Percentiles rank a stretch among this genome's conserved stretches.
Conservation (phyloP, 2,329 filamentous ascomycete species). For the Basipetospora sp. region DNA sequence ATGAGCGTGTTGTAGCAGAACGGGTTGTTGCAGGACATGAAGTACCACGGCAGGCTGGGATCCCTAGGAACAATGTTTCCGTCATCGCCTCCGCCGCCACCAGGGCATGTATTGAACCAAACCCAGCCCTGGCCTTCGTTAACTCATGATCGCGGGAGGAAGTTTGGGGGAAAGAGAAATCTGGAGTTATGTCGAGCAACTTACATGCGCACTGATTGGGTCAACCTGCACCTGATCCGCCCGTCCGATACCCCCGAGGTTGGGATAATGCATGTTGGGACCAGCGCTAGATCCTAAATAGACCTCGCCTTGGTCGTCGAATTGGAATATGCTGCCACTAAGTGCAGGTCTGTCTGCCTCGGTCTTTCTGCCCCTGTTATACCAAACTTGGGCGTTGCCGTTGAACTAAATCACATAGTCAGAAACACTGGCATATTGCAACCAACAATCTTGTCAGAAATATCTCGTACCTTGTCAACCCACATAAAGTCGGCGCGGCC, state of each 20-base stretch:
- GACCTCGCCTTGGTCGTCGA: slow-evolving; percentile 1
- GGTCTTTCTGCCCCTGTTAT: not conserved
- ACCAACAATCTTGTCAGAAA: slow-evolving; percentile 11
- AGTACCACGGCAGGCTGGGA: not conserved
- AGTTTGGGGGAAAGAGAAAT: too few relatives aligned
- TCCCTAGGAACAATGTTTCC: not conserved
- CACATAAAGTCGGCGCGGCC: slow-evolving; percentile 19
- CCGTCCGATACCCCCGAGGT: not conserved
- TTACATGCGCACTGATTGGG: not conserved
- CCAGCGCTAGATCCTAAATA: not conserved
- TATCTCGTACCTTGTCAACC: slow-evolving; percentile 17
- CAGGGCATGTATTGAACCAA: too few relatives aligned
- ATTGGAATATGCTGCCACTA: not conserved
- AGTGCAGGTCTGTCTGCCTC: slow-evolving; percentile 2
- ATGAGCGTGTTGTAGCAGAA: not conserved
- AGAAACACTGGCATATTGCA: slow-evolving; percentile 12
- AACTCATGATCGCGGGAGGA: too few relatives aligned
- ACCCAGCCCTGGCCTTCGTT: too few relatives aligned
- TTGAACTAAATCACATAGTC: not conserved
- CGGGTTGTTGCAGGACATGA: not conserved
- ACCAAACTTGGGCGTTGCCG: slow-evolving; percentile 1
- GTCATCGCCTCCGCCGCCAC: not conserved
- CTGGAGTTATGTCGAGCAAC: too few relatives aligned
- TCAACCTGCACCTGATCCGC: not conserved
- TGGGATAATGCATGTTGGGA: not conserved